These are phyloP conservation scores for Cryomyces minteri DNA, from an alignment of 495 filamentous ascomycete genomes.

Conservation along the genomic window DNA sequence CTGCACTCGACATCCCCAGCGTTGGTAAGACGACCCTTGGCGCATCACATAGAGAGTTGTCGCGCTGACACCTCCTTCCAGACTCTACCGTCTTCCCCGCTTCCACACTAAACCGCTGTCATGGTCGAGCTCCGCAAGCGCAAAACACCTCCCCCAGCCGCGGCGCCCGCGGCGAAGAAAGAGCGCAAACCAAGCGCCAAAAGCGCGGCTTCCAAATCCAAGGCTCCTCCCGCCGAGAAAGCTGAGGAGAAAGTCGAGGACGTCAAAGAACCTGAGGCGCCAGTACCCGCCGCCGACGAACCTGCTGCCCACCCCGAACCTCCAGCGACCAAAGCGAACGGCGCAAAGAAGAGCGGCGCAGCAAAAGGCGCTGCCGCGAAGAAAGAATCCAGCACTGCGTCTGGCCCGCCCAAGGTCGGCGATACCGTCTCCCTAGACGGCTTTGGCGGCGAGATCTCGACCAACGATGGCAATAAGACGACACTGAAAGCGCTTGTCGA, in stretches of 20 bases:
- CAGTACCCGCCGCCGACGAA: neutral
- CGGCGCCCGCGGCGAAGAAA: constrained; percentile 16
- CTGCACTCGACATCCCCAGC: too few relatives aligned
- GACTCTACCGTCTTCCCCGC: too few relatives aligned
- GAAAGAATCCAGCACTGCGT: constrained; percentile 25
- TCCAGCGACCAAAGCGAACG: neutral
- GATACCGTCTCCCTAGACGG: constrained; percentile 42
- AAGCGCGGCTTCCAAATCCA: neutral
- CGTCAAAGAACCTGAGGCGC: constrained; percentile 1
- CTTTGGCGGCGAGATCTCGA: constrained; percentile 74
- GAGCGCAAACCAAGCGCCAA: constrained; percentile 6
- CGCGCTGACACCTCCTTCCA: too few relatives aligned
- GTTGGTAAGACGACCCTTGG: too few relatives aligned
- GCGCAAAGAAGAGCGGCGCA: constrained; percentile 23
- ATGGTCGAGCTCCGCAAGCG: constrained; percentile 25
- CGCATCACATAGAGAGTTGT: too few relatives aligned
- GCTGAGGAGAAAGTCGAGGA: constrained; percentile 1
- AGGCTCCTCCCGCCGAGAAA: neutral
- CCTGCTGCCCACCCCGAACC: neutral
- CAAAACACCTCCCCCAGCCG: constrained; percentile 18
- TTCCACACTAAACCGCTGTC: neutral
- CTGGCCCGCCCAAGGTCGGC: constrained; percentile 23
- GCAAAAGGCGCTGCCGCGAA: constrained; percentile 20
- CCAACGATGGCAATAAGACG: constrained; percentile 60
- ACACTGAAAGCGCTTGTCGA: constrained; percentile 63